Conservation (phyloP, 306 rosid species). For the Rosa multiflora region DNA sequence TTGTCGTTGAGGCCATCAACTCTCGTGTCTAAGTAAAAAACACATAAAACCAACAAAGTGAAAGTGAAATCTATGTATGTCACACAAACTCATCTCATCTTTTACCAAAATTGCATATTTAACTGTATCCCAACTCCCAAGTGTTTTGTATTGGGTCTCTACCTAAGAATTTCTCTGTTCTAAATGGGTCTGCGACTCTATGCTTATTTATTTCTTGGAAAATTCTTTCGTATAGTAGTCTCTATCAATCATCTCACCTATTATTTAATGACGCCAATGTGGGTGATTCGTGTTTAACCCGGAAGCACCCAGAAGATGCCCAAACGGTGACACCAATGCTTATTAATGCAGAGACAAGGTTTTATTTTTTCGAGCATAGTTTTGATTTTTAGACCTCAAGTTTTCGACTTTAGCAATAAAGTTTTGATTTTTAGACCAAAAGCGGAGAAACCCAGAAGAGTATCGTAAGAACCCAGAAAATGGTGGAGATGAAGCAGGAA, state of each 20-base stretch:
- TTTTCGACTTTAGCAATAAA: neutral
- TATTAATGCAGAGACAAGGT: neutral
- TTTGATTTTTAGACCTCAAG: neutral
- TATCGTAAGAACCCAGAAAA: neutral
- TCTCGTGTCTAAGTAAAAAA: neutral
- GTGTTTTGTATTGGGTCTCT: neutral
- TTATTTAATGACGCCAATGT: neutral
- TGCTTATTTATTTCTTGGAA: neutral
- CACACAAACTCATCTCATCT: neutral
- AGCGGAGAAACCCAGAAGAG: neutral
- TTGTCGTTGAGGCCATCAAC: neutral
- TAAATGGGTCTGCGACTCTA: neutral
- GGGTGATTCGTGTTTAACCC: neutral
- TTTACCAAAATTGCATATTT: neutral
- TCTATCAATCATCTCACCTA: too few relatives aligned
- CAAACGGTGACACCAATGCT: conserved; percentile 9
- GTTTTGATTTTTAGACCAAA: neutral
- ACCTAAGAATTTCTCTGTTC: neutral
- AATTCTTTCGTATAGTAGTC: neutral
- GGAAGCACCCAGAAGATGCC: conserved; percentile 7
- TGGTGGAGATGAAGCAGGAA: neutral
- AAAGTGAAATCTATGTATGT: neutral
- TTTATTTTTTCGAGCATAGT: neutral
- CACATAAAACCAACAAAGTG: neutral
- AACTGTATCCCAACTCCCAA: too few relatives aligned